Evolutionary conservation across 768 basidiomycete species (phyloP), one percentile per base, ranked within the genome.

Genomic region (Lentinula raphanica): DNA sequence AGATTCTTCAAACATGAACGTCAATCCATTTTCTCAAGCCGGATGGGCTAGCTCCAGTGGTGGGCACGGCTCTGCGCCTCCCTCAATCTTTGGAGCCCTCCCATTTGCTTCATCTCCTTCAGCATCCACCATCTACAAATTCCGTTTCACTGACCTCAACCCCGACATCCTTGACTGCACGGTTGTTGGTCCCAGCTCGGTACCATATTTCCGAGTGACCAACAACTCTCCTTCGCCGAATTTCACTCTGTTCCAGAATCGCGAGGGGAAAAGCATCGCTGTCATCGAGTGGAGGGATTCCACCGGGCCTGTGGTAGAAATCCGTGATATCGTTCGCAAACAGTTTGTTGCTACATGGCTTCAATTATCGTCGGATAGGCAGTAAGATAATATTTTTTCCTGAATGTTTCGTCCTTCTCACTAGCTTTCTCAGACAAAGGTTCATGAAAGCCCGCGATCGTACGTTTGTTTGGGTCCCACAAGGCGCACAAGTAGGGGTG

Each of bases 31-130:
- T 45, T 36, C 58, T 51, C 53, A 59, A 36, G 54, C 53, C 40
- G 53, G 45, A 21, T 59, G 59, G 59, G 36, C 29, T 35, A 32
- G 29, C 42, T 45, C 49, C 3, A 48, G 38, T 31, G 19, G 35
- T 50, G 54, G 28, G 15, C 27, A 11, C 36, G 9, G 19, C 11
- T 39, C 64, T 19, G 57, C 66, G 2, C 74, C n/a, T n/a, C n/a
- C 77, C 60, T 78, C 77, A 49, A 63, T 78, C 54, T 76, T 74
- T 65, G 77, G 77, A 7, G 76, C 77, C 0, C 72, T 79, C 51
- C 77, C 77, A 46, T 76, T 72, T 64, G 28, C 63, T 11, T 38
- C 59, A 13, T 36, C 23, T 32, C 39, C 58, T n/a, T 55, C 64
- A 8, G 25, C 69, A 2, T 62, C 69, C 3, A 59, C 68, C 5